Evolutionary conservation across 164 flowering plant genomes (phyloP).

Genomic region (Echeveria elegans): DNA sequence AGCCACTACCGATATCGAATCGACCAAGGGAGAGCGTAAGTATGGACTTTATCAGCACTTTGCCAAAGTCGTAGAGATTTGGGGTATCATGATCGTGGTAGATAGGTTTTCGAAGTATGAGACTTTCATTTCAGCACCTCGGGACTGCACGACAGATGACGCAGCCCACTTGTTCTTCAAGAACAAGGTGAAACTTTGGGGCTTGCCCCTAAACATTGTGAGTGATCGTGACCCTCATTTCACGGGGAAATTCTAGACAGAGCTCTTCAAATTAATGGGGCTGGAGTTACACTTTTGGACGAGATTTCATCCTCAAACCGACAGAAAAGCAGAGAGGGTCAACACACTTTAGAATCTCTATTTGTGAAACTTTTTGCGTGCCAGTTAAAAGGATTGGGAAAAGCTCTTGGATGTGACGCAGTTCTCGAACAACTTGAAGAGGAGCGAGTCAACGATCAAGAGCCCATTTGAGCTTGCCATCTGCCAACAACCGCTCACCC

Average conservation of each 20-base stretch:
- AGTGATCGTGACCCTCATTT: background rate
- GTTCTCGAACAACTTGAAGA: too few relatives aligned
- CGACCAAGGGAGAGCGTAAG: background rate
- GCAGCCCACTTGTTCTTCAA: background rate
- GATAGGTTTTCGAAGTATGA: background rate
- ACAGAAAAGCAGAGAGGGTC: background rate
- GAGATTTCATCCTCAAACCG: background rate
- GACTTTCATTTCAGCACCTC: background rate
- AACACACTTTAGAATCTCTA: too few relatives aligned
- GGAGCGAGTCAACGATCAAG: too few relatives aligned
- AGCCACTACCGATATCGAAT: background rate
- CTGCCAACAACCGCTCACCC: background rate
- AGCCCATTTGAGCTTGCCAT: too few relatives aligned
- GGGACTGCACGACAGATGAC: background rate
- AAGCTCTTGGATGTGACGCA: too few relatives aligned
- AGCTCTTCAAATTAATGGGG: constrained; percentile 5
- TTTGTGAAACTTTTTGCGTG: too few relatives aligned
- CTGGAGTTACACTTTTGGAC: background rate
- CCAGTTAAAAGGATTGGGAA: too few relatives aligned
- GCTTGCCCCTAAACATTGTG: background rate
- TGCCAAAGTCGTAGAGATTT: background rate
- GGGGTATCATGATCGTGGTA: background rate
- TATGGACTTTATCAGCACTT: background rate
- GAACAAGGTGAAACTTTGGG: background rate
- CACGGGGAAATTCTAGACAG: background rate